Evolutionary conservation across 371 early-diverging fungal species (phyloP).

Genomic region (Furculomyces boomerangus): DNA sequence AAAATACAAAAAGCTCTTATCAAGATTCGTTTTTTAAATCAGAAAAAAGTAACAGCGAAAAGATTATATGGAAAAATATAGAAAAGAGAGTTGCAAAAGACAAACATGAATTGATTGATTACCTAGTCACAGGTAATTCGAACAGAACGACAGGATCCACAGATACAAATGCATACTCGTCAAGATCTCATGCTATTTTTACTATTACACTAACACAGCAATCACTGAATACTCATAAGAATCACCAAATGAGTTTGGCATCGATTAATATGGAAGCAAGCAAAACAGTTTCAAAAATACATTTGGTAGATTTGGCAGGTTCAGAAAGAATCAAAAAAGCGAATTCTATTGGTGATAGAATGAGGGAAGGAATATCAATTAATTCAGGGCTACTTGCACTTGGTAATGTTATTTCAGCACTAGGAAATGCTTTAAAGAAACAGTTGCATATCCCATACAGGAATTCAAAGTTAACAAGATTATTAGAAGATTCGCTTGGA

Average conservation of each 20-base stretch:
- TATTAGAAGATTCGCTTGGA: conserved; percentile 91
- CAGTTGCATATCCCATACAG: conserved; percentile 70
- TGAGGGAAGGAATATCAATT: conserved; percentile 95
- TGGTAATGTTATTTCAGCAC: conserved; percentile 96
- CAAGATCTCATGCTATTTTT: conserved; percentile 96
- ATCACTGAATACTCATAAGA: not conserved
- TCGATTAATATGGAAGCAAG: conserved; percentile 1
- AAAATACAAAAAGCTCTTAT: not conserved
- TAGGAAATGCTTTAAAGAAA: conserved; percentile 44
- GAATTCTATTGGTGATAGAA: conserved; percentile 81
- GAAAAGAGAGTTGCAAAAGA: conserved; percentile 54
- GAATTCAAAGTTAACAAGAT: conserved; percentile 94
- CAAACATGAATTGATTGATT: conserved; percentile 62
- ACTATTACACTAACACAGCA: conserved; percentile 59
- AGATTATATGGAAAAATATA: conserved; percentile 72
- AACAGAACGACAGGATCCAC: conserved; percentile 86
- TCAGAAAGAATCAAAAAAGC: conserved; percentile 93
- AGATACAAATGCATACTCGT: conserved; percentile 91
- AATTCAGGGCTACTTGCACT: conserved; percentile 95
- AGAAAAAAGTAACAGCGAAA: conserved; percentile 79
- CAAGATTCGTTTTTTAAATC: conserved; percentile 26
- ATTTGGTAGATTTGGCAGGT: conserved; percentile 99
- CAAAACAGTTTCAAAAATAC: conserved; percentile 50
- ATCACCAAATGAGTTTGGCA: not conserved
- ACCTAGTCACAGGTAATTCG: conserved; percentile 54